Evolutionary conservation across 257 asterid species (phyloP), one percentile per base, ranked within the genome.

Genomic region (Ophiorrhiza pumila): DNA sequence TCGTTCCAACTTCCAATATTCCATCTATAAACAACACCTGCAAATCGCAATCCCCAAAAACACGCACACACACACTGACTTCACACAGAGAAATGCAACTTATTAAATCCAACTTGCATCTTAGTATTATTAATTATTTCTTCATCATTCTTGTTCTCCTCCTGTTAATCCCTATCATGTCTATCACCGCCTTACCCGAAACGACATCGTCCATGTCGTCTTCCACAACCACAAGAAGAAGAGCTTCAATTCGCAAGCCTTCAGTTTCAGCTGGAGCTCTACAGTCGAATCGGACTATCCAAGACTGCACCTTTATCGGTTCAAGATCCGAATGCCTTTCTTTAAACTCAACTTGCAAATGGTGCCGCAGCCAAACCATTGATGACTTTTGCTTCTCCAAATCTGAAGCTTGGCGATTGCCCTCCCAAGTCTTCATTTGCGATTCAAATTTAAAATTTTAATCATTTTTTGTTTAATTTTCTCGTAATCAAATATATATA

Each of bases 301-400:
- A 37, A 25, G 69, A 72, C 7, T 82, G 83, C 70, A 42, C 41
- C 15, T 69, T 39, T 4, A 68, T 80, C 32, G 85, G 68, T 49
- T 56, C 68, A 12, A 75, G 67, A 78, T 62, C 79, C 64, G 76
- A 75, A 17, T 83, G 87, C 65, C 14, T 37, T 9, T 31, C 29
- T 64, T n/a, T n/a, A n/a, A 74, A 61, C 5, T 69, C 71, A 4
- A 61, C 64, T 0, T 83, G 87, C 68, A 78, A 68, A 57, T 83
- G 87, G 87, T 83, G 87, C 75, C 69, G 47, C 20, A 83, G 87
- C 46, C 66, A 77, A 14, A 76, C 75, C 37, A 58, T 83, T 27
- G 84, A 83, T 53, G 84, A 83, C 59, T 50, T 59, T 4, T 83
- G 87, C 73, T 83, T 83, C 79, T 68, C 77, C 76, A 77, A 71